Conservation (phyloP, 2,329 filamentous ascomycete genomes). For the Aquanectria penicillioides region DNA sequence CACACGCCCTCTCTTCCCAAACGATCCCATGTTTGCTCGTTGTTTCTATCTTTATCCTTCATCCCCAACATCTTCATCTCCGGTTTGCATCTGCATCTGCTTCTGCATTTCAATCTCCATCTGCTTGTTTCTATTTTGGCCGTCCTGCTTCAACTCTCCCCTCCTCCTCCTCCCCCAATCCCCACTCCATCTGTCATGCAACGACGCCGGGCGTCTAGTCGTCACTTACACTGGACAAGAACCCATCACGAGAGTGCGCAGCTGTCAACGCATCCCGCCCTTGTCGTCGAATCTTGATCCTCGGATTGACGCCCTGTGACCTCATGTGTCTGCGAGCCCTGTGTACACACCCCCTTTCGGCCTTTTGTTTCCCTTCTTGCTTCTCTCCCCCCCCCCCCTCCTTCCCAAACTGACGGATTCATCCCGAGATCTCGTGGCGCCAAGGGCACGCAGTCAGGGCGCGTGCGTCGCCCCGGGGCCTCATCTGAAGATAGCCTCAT, state of each 20-base stretch:
- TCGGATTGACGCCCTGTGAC: slow-evolving; percentile 29
- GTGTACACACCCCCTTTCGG: slow-evolving; percentile 14
- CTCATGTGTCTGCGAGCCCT: slow-evolving; percentile 25
- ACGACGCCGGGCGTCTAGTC: slow-evolving; percentile 34
- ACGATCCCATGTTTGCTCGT: background rate
- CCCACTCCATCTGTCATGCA: slow-evolving; percentile 14
- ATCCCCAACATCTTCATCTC: slow-evolving; percentile 2
- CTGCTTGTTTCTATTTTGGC: too few relatives aligned
- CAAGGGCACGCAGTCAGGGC: background rate
- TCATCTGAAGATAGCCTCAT: slow-evolving; percentile 27
- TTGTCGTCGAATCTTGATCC: slow-evolving; percentile 14
- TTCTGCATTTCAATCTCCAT: too few relatives aligned
- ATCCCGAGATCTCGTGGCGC: background rate
- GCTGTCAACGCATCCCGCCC: background rate
- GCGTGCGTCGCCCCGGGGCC: slow-evolving; percentile 18
- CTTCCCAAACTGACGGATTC: background rate
- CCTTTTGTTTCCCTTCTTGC: too few relatives aligned
- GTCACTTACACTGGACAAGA: slow-evolving; percentile 3
- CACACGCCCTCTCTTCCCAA: background rate
- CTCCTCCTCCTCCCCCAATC: slow-evolving; percentile 3
- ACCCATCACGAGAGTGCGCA: background rate
- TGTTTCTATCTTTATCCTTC: background rate
- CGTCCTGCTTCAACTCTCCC: slow-evolving; percentile 12
- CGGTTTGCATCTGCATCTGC: too few relatives aligned
- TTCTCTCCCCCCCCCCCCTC: background rate